Evolutionary conservation across 257 asterid species (phyloP).

Genomic region (Solanum ahanhuiri): DNA sequence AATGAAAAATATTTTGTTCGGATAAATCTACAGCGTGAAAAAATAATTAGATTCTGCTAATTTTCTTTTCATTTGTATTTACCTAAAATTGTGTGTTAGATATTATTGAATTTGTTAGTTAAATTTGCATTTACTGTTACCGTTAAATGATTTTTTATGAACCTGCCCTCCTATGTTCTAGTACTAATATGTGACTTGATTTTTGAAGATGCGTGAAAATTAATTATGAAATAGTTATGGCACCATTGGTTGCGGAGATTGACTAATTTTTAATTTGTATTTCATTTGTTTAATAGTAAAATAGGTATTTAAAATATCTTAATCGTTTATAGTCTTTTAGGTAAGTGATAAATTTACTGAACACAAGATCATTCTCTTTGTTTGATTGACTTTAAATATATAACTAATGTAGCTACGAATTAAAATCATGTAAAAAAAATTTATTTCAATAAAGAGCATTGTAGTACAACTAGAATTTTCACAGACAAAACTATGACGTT

Average conservation of each 20-base stretch:
- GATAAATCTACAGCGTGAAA: neutral
- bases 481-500: neutral
- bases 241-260: neutral
- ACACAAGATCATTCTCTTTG: neutral
- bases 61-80: neutral
- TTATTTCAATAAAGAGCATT: neutral
- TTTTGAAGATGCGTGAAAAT: neutral
- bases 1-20: no score
- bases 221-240: neutral
- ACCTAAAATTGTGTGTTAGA: neutral
- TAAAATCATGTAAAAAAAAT: neutral
- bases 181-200: neutral
- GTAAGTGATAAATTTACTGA: neutral
- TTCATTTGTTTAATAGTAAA: neutral
- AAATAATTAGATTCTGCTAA: no score
- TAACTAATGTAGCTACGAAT: neutral
- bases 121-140: no score
- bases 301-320: neutral
- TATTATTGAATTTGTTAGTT: neutral
- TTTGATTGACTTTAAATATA: neutral
- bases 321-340: neutral
- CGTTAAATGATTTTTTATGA: neutral
- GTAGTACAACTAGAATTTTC: neutral
- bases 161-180: neutral
- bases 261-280: neutral